Percentiles rank a stretch among this genome's conserved stretches.
These are phyloP conservation scores for Phytophthora syringae DNA, from an alignment of 352 stramenopile genomes.

Conservation along the genomic window DNA sequence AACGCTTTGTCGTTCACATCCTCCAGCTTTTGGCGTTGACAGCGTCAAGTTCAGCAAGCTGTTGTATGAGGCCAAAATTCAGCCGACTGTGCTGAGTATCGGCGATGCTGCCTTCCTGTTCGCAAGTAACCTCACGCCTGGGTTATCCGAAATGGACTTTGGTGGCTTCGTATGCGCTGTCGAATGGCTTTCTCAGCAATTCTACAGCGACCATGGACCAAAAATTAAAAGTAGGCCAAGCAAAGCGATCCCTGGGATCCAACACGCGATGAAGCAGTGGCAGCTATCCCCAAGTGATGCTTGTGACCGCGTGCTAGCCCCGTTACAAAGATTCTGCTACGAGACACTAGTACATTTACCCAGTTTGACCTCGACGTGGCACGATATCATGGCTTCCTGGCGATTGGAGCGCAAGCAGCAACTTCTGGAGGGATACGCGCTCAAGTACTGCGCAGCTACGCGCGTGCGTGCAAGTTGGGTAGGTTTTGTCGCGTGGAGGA, in stretches of 20 bases:
- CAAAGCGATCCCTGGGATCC: conserved; percentile 5
- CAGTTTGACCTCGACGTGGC: conserved; percentile 51
- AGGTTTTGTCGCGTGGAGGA: conserved; percentile 27
- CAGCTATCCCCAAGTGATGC: conserved; percentile 11
- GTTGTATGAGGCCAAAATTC: conserved; percentile 62
- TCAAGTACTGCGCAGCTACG: conserved; percentile 56
- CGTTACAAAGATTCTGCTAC: conserved; percentile 48
- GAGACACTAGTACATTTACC: conserved; percentile 52
- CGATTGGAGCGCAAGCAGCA: conserved; percentile 42
- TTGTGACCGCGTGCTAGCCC: conserved; percentile 1
- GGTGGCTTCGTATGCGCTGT: conserved; percentile 56
- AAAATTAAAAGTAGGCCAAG: neutral
- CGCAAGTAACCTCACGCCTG: conserved; percentile 39
- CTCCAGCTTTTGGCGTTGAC: conserved; percentile 53
- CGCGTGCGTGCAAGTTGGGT: conserved; percentile 55
- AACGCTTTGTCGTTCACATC: conserved; percentile 56
- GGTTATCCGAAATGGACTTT: conserved; percentile 69
- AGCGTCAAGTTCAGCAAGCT: conserved; percentile 85
- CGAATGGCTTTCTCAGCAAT: conserved; percentile 39
- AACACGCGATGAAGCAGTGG: conserved; percentile 29
- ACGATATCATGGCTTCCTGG: conserved; percentile 55
- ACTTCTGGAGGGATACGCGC: conserved; percentile 34
- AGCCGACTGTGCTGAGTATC: conserved; percentile 56
- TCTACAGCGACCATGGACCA: conserved; percentile 30
- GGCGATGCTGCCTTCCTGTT: conserved; percentile 76